Base-by-base conservation (phyloP, 139 green algal species). In the Marvania coccoides region DNA sequence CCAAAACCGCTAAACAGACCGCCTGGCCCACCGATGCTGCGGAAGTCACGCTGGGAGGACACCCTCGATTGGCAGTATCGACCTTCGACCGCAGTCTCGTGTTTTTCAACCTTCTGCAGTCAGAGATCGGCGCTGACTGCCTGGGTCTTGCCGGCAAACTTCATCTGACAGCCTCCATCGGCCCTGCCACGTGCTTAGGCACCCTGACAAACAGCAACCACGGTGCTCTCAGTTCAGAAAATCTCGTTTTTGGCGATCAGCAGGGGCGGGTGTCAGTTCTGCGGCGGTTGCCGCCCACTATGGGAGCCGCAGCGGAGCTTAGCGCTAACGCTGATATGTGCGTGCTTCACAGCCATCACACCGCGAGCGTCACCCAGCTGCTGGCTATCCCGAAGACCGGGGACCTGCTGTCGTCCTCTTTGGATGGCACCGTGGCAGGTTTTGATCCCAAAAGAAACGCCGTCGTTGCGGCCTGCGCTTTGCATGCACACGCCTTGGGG, bases 381-480 rank as follows among this genome's bases (percentile, higher is more conserved):
- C 33, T 64, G n/a, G 80, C 71, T 67, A 74, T 90, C 2, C 82
- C 81, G 26, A 81, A 91, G 39, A 76, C 90, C 36, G 88, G 85
- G 3, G n/a, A n/a, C n/a, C 72, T 95, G 19, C 75, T 95, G 3
- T 83, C 38, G 26, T 79, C 69, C 60, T 86, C 74, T 30, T 54
- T 93, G 34, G 88, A 95, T 65, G 62, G 80, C 28, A 89, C 75
- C 13, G 79, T 92, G 71, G 83, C 85, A 42, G 63, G 78, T 40
- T 74, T 70, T 46, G 78, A 85, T 60, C 65, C 79, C 39, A 72
- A 75, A 47, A 48, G 68, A 0, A 48, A 59, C 35, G 63, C 65
- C 33, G 47, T 78, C n/a, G 30, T 33, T 8, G 51, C 60, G 19
- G 72, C 61, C 1, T 59, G 70, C 40, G 59, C 30, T 3, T 34